Evolutionary conservation across 345 rosid species (phyloP).

Genomic region (Gynandropsis gynandra): DNA sequence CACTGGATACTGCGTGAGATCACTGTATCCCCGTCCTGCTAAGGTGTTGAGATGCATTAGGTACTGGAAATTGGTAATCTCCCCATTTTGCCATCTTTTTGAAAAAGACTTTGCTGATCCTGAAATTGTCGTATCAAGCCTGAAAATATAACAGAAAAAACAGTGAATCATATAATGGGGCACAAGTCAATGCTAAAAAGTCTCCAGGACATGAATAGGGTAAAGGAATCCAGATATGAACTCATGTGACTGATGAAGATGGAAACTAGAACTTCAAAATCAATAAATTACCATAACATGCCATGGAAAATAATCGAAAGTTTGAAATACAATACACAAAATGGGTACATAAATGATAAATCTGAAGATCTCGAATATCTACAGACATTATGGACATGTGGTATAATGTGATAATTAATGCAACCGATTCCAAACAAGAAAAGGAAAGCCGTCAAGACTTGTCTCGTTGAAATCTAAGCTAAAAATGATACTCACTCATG

Average conservation of each 20-base stretch:
- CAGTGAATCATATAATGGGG: constrained; percentile 15
- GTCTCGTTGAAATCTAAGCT: background rate
- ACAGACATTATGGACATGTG: no score
- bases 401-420: no score
- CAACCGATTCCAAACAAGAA: no score
- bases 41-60: constrained; percentile 98
- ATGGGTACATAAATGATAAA: no score
- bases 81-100: constrained; percentile 99
- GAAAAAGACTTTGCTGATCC: constrained; percentile 95
- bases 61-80: constrained; percentile 98
- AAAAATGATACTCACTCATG: background rate
- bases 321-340: no score
- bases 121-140: constrained; percentile 97
- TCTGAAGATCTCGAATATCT: no score
- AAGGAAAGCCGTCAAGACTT: background rate
- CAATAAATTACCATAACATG: no score
- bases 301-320: no score
- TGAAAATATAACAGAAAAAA: constrained; percentile 28
- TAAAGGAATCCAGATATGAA: constrained; percentile 3
- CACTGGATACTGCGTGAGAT: constrained; percentile 98
- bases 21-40: constrained; percentile 99
- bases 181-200: no score
- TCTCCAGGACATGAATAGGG: background rate
- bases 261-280: no score
- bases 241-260: no score